These are phyloP conservation scores for Aspergillus bertholletiae DNA, from an alignment of 495 filamentous ascomycete species.

Conservation along the genomic window DNA sequence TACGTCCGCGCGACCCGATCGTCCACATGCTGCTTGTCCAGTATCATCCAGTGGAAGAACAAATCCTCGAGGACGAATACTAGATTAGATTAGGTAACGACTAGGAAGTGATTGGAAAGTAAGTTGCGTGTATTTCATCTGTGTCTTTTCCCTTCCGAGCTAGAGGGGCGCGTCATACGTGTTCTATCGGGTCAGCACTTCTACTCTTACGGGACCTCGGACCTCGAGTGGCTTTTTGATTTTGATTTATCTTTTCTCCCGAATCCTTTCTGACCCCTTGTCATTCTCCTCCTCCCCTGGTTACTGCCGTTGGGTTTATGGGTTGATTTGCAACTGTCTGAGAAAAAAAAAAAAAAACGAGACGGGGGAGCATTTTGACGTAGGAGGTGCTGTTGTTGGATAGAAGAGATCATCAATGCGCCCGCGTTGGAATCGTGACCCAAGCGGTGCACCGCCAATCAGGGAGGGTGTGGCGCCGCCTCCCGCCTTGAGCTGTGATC, in stretches of 20 bases:
- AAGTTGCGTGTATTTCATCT: background rate
- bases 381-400: no score
- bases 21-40: constrained; percentile 8
- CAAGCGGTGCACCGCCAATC: constrained; percentile 10
- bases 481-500: constrained; percentile 9
- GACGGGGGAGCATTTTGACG: no score
- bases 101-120: constrained; percentile 3
- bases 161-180: background rate
- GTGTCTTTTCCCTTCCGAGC: background rate
- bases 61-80: background rate
- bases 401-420: background rate
- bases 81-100: constrained; percentile 1
- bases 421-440: constrained; percentile 7
- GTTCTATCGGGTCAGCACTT: background rate
- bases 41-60: background rate
- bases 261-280: no score
- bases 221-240: no score
- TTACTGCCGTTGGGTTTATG: no score
- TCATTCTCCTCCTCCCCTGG: no score
- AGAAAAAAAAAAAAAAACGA: no score
- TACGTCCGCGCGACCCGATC: constrained; percentile 18
- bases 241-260: no score
- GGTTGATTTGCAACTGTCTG: no score
- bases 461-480: constrained; percentile 9
- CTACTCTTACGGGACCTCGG: background rate